Base-by-base conservation (phyloP, 169 alveolate genomes). In the Fabrea salina region DNA sequence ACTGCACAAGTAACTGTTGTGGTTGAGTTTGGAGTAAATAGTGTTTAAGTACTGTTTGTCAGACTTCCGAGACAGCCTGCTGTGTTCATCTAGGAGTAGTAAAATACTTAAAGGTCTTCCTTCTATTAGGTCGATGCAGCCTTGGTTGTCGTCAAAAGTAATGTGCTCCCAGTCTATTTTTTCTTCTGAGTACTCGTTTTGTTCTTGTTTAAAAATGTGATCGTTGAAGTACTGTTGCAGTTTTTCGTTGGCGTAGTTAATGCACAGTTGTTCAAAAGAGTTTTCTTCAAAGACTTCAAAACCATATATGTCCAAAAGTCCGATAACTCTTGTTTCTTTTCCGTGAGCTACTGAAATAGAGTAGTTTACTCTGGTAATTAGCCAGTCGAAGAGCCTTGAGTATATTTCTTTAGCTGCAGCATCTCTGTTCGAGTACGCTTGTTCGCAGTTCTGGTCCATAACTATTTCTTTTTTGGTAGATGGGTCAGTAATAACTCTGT, bases 171-270 rank as follows among this genome's bases (percentile, higher is more conserved):
- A 97, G 39, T 94, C 77, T 40, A 98, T 92, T 22, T 97, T 96
- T 86, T 97, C 99, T 4, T 91, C 89, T 27, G 89, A 82, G 86
- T 96, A 97, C 56, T 94, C 93, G 61, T 94, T 83, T 77, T 97
- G 94, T 80, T 98, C 99, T 54, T 80, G 44, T 43, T 97, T 96
- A 90, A 98, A 97, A 68, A 98, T 97, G 85, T 97, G 97, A 61
- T 93, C 80, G 32, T 93, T 93, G 76, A 93, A 95, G 59, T 92
- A 91, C 88, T 96, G 94, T 94, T 98, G 95, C 86, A 98, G 88
- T 57, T 97, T 93, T 86, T 98, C 99, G 86, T 98, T 98, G 27
- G 99, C 98, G 85, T 94, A 97, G 93, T 98, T 98, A 53, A 98
- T 98, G 84, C 99, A 97, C 39, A 98, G 90, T 90, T 98, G 99